Evolutionary conservation across 805 yeast species (phyloP), one percentile per base, ranked within the genome.

Genomic region (Komagataella kurtzmanii): DNA sequence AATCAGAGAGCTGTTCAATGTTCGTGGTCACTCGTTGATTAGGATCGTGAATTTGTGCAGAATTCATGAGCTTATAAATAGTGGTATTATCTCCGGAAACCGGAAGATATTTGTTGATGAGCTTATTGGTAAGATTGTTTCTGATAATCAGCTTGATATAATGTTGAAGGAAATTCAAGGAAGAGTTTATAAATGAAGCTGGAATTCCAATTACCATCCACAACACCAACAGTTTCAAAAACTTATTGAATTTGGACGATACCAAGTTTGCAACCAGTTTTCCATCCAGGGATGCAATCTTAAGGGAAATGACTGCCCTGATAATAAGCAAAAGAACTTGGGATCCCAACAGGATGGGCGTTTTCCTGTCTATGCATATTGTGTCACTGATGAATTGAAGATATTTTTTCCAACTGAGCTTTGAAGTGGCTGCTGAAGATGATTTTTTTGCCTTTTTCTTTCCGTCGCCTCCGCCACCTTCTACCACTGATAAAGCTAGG

Each of bases 161-260:
- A 54, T 73, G 75, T 47, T 81, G 81, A 2, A 82, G 74, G 68
- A 79, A 83, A 14, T 73, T 70, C 51, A 89, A 73, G 51, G 85
- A 64, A 0, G 95, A 79, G 59, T 89, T 88, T 7, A 86, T 82
- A 30, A 86, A 61, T 2, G 96, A 77, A 1, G 96, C 93, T 0
- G 98, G 98, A 7, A 88, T 63, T 8, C 97, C 96, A 12, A 90
- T 71, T 14, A 79, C 58, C 83, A 90, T 78, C 97, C 97, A 90
- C 59, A 78, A 72, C 2, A 76, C 70, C 52, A 89, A 65, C 24
- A 84, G 74, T 54, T 75, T 74, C 52, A 82, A 68, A 60, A 90
- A 89, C 47, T 72, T 73, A 48, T 74, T 71, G 55, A 88, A 84
- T 50, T 75, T 74, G 55, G 84, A 87, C 45, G 83, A 76, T 24